These are phyloP conservation scores for Candida mattraensis DNA, from an alignment of 805 yeast genomes.

Conservation along the genomic window DNA sequence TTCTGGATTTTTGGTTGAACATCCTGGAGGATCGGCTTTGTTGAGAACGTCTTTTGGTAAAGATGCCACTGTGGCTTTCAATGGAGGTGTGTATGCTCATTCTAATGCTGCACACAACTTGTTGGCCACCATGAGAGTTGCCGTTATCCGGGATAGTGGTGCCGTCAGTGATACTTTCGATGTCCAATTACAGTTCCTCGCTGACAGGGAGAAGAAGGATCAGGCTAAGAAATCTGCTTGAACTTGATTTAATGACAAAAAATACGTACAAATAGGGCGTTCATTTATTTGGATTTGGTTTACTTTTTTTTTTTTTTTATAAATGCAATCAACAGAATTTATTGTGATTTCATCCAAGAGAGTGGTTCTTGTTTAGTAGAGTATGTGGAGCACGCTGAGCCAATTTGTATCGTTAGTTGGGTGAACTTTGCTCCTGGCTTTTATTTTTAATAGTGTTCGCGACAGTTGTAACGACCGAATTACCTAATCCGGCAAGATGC, in stretches of 20 bases:
- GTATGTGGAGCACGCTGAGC: too few species aligned
- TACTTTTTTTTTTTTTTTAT: conserved; percentile 4
- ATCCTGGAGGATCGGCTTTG: conserved; percentile 83
- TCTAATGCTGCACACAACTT: conserved; percentile 85
- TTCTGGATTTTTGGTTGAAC: conserved; percentile 64
- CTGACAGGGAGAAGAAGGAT: conserved; percentile 17
- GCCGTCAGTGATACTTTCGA: conserved; percentile 56
- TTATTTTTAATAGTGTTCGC: conserved; percentile 1
- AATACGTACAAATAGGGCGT: background rate
- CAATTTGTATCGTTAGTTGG: background rate
- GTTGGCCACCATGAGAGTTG: conserved; percentile 80
- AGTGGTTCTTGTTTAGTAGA: too few species aligned
- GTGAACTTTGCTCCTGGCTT: background rate
- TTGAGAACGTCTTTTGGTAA: conserved; percentile 71
- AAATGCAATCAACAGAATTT: conserved; percentile 1
- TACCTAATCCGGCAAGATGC: conserved; percentile 1
- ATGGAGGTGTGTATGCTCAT: conserved; percentile 84
- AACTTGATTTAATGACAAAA: too few species aligned
- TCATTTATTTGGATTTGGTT: conserved; percentile 1
- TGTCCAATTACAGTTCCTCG: conserved; percentile 39
- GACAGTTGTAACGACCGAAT: too few species aligned
- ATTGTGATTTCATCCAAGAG: conserved; percentile 5
- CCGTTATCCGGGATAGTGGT: conserved; percentile 68
- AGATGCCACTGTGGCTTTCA: conserved; percentile 81
- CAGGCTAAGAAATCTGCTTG: too few species aligned